Conservation (phyloP, 495 filamentous ascomycete species). For the Friedmanniomyces simplex region DNA sequence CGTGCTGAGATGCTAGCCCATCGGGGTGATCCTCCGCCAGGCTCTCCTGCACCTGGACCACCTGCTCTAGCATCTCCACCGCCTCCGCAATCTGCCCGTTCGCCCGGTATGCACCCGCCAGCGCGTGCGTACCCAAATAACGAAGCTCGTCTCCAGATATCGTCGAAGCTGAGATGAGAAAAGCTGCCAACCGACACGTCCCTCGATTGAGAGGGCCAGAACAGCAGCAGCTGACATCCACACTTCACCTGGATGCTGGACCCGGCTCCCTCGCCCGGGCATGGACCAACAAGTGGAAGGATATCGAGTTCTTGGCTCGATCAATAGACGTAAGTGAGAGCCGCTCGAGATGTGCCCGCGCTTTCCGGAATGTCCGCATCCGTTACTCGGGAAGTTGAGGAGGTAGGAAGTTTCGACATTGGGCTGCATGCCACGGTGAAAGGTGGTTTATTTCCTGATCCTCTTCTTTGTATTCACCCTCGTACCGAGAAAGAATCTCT, state of each 20-base stretch:
- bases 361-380: neutral
- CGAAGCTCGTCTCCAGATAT: neutral
- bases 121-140: conserved; percentile 11
- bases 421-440: neutral
- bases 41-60: conserved; percentile 3
- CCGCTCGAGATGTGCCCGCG: neutral
- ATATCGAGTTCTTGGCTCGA: neutral
- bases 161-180: neutral
- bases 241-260: neutral
- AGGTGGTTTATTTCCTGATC: neutral
- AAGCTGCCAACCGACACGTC: neutral
- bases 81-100: conserved; percentile 6
- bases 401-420: neutral
- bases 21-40: conserved; percentile 22
- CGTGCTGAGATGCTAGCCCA: conserved; percentile 29
- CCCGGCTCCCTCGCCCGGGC: neutral
- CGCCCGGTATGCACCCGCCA: conserved; percentile 16
- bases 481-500: neutral
- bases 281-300: neutral
- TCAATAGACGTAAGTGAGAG: neutral
- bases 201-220: neutral
- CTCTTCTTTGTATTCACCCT: neutral
- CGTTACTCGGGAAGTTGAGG: neutral
- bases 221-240: neutral
- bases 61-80: conserved; percentile 6